Evolutionary conservation across 2,329 filamentous ascomycete genomes (phyloP).

Genomic region (Fusarium azukiicola): DNA sequence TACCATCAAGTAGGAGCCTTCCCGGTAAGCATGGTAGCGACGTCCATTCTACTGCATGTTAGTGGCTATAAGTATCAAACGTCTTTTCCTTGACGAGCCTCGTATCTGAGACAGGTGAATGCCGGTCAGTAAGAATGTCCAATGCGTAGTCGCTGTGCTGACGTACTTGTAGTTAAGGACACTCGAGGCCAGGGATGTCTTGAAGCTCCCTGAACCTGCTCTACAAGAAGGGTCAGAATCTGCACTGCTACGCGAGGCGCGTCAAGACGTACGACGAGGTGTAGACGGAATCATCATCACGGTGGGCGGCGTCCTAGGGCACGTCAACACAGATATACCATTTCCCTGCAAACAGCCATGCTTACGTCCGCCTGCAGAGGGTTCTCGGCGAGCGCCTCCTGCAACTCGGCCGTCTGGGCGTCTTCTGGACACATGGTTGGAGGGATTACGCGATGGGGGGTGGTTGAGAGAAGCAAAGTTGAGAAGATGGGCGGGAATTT

Average conservation of each 20-base stretch:
- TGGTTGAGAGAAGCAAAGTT: conserved; percentile 8
- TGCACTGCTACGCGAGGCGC: not conserved
- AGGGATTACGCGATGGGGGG: not conserved
- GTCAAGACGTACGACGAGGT: not conserved
- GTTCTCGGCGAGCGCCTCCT: conserved; percentile 19
- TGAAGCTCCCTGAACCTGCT: conserved; percentile 17
- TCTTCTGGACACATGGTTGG: conserved; percentile 20
- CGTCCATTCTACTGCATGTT: conserved; percentile 7
- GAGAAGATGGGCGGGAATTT: conserved; percentile 7
- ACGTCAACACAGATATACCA: not conserved
- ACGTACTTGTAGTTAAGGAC: conserved; percentile 26
- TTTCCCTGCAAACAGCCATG: no score
- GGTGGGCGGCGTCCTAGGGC: not conserved
- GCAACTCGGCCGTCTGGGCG: conserved; percentile 16
- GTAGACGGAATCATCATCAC: conserved; percentile 14
- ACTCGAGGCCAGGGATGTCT: conserved; percentile 20
- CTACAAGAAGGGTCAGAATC: not conserved
- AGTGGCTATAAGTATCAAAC: not conserved
- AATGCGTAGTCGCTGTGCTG: not conserved
- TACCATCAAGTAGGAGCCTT: conserved; percentile 25
- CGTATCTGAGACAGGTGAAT: not conserved
- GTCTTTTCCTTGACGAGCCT: not conserved
- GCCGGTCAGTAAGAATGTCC: not conserved
- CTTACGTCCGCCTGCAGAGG: conserved; percentile 24
- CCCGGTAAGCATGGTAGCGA: conserved; percentile 26